These are phyloP conservation scores for Fusarium sulawesiense DNA, from an alignment of 2,329 filamentous ascomycete species.

Conservation along the genomic window DNA sequence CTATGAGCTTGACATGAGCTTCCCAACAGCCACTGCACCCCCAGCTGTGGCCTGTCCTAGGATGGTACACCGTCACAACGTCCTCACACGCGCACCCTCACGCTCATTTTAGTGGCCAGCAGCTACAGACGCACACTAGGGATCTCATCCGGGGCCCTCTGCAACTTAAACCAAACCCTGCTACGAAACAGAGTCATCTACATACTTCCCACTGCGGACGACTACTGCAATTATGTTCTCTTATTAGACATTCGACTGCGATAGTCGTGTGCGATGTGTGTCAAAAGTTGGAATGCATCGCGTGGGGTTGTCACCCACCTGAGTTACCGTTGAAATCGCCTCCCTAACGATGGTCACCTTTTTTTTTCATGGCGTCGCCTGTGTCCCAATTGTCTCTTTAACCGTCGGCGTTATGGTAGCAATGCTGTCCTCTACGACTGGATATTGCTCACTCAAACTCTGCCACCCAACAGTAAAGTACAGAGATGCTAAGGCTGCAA, in stretches of 20 bases:
- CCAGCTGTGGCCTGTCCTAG: constrained; percentile 41
- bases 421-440: constrained; percentile 27
- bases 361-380: constrained; percentile 27
- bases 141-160: constrained; percentile 38
- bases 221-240: neutral
- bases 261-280: constrained; percentile 16
- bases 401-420: constrained; percentile 23
- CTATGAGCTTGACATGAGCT: constrained; percentile 43
- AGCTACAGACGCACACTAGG: constrained; percentile 20
- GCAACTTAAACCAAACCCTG: constrained; percentile 4
- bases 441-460: constrained; percentile 12
- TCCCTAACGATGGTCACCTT: constrained; percentile 25
- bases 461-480: constrained; percentile 32
- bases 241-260: constrained; percentile 8
- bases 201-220: neutral
- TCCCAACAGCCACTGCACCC: constrained; percentile 34
- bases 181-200: constrained; percentile 27
- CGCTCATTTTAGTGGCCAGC: constrained; percentile 29
- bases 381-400: constrained; percentile 35
- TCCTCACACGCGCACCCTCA: constrained; percentile 38
- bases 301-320: constrained; percentile 26
- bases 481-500: constrained; percentile 31
- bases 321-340: constrained; percentile 13
- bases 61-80: constrained; percentile 35
- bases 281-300: constrained; percentile 32